Evolutionary conservation across 768 basidiomycete genomes (phyloP).

Genomic region (Heimioporus sp.): DNA sequence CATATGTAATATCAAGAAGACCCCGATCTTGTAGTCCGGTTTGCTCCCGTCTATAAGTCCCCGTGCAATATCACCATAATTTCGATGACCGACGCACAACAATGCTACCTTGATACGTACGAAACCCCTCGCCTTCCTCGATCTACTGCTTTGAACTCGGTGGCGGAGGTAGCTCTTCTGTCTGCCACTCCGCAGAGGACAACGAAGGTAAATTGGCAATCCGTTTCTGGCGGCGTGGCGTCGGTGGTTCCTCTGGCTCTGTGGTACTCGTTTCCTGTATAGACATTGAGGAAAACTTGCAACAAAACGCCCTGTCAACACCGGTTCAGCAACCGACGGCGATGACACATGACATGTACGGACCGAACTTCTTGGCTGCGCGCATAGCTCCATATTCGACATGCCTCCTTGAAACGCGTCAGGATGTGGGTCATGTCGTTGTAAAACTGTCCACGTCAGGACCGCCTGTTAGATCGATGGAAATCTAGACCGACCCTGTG

Average conservation of each 20-base stretch:
- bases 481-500: constrained; percentile 52
- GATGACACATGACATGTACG: too few species aligned
- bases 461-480: background rate
- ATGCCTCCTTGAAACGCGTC: constrained; percentile 70
- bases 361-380: constrained; percentile 77
- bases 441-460: constrained; percentile 65
- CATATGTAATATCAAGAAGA: too few species aligned
- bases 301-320: constrained; percentile 18
- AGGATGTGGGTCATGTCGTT: constrained; percentile 78
- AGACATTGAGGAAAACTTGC: constrained; percentile 27
- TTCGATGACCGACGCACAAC: too few species aligned
- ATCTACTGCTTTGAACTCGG: constrained; percentile 9
- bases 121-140: too few species aligned
- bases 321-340: too few species aligned
- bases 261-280: constrained; percentile 25
- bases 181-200: constrained; percentile 52
- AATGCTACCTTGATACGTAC: too few species aligned
- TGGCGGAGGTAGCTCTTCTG: constrained; percentile 48
- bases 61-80: too few species aligned
- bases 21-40: too few species aligned
- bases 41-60: too few species aligned
- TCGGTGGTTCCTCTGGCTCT: constrained; percentile 5
- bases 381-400: constrained; percentile 69
- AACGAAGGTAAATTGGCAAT: constrained; percentile 44
- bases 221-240: constrained; percentile 22